phyloP scores from a whole-genome alignment of 768 basidiomycete species.

The Mrakia frigida region DNA sequence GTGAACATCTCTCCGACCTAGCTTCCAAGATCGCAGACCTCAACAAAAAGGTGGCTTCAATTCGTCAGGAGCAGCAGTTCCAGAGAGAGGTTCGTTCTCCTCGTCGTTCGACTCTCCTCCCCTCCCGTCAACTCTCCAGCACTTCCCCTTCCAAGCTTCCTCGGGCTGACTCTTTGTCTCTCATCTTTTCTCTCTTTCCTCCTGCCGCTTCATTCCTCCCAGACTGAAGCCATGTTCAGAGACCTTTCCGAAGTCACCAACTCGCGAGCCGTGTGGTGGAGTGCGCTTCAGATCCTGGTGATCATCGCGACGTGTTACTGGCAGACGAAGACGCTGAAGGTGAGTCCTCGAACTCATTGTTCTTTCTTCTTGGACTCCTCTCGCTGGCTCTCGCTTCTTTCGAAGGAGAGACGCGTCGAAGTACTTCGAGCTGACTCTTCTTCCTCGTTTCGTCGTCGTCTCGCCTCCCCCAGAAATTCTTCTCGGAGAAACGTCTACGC shows the following conservation, averaged over 20 bases:
- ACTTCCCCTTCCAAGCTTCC: neutral
- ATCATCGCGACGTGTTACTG: conserved; percentile 79
- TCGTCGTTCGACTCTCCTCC: neutral
- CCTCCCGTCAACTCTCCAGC: neutral
- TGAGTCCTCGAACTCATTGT: conserved; percentile 40
- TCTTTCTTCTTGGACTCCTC: neutral
- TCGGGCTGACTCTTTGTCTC: neutral
- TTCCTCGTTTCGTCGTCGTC: neutral
- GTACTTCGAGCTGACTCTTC: neutral
- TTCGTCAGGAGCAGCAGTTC: conserved; percentile 92
- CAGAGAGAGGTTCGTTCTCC: conserved; percentile 64
- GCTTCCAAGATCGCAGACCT: conserved; percentile 70
- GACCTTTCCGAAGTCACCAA: conserved; percentile 86
- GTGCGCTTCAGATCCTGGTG: conserved; percentile 75
- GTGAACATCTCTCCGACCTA: conserved; percentile 42
- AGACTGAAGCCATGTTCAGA: conserved; percentile 78
- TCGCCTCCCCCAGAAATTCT: conserved; percentile 26
- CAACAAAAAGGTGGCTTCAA: conserved; percentile 87
- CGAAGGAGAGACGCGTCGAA: neutral
- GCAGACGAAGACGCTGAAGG: conserved; percentile 89
- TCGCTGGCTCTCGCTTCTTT: neutral
- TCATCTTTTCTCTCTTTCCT: neutral
- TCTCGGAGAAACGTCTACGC: conserved; percentile 33
- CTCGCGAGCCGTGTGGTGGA: conserved; percentile 91
- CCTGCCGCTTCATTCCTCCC: neutral